Evolutionary conservation across 1,284 basidiomycete genomes (phyloP), one percentile per base, ranked within the genome.

Genomic region (Pyrrhoderma noxium): DNA sequence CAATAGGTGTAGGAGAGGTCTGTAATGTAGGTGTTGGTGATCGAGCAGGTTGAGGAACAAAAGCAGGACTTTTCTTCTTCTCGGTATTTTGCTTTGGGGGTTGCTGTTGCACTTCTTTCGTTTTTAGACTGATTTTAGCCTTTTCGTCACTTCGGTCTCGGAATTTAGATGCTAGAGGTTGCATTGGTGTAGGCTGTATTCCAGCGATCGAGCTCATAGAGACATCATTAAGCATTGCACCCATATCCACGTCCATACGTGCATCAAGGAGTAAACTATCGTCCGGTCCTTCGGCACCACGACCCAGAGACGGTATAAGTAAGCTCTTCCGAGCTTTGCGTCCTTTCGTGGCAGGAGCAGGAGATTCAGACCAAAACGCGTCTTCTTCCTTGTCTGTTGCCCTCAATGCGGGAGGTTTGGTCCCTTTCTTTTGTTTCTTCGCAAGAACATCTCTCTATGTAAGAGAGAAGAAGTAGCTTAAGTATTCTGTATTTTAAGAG

Each of bases 381-480:
- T 51, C 53, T 47, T 55, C 49, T 11, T 51, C 45, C 19, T 44
- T 47, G 39, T 55, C 49, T 14, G 49, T 44, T 19, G 46, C 39
- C 23, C 19, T 21, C 25, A 11, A 13, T 19, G 14, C 42, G 16
- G 19, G 36, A 11, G 43, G 45, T 9, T 25, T 36, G 23, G 11
- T 11, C 35, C 39, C 7, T 11, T 8, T 18, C 14, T 45, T 42
- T 37, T 52, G 49, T 59, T 64, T 62, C 55, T 61, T 64, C 49
- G 69, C 61, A 2, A 75, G 56, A 8, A 65, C 59, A 19, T 71
- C 71, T 67, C 76, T 79, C 76, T 79, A 58, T 42, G 16, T 22
- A 31, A 5, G 11, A 5, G 27, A 31, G 14, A 18, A n/a, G 8
- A n/a, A 40, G 27, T 27, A 47, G 13, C 36, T 25, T 50, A 19